These are phyloP conservation scores for Haematococcus lacustris DNA, from an alignment of 139 green algal species.

Conservation along the genomic window DNA sequence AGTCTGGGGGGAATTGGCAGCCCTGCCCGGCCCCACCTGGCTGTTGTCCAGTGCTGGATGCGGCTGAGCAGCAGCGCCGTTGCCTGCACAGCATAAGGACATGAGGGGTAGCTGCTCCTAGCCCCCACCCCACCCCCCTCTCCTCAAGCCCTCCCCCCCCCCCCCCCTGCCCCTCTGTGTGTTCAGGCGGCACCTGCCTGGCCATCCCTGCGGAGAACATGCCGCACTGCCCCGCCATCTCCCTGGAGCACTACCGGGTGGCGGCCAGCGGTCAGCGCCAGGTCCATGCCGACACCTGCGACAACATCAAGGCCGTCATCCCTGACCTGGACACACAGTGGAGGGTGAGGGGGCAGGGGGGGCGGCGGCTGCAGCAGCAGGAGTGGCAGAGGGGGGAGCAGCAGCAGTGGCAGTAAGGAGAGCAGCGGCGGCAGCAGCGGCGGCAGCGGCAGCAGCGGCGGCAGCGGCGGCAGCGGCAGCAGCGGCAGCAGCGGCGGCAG, in stretches of 20 bases:
- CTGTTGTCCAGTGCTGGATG: neutral
- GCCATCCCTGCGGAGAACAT: slow-evolving; percentile 16
- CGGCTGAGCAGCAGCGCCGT: neutral
- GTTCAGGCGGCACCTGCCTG: slow-evolving; percentile 12
- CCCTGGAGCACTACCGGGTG: neutral
- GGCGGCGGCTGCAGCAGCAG: neutral
- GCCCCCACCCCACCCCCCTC: too few relatives aligned
- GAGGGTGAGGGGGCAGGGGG: too few relatives aligned
- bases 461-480: too few relatives aligned
- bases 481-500: too few relatives aligned
- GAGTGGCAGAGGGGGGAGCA: neutral
- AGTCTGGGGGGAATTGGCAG: too few relatives aligned
- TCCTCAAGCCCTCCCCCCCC: too few relatives aligned
- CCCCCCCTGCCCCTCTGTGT: neutral
- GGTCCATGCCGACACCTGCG: neutral
- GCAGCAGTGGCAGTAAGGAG: neutral
- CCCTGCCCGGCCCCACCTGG: too few relatives aligned
- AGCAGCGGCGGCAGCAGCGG: too few relatives aligned
- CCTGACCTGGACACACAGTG: neutral
- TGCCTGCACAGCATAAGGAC: neutral
- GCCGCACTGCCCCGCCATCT: slow-evolving; percentile 13
- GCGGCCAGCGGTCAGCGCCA: too few relatives aligned
- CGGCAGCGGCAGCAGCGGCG: too few relatives aligned
- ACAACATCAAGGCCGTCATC: too few relatives aligned
- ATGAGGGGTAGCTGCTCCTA: neutral